phyloP scores from a whole-genome alignment of 2,329 filamentous ascomycete species.

The Nemania serpens region DNA sequence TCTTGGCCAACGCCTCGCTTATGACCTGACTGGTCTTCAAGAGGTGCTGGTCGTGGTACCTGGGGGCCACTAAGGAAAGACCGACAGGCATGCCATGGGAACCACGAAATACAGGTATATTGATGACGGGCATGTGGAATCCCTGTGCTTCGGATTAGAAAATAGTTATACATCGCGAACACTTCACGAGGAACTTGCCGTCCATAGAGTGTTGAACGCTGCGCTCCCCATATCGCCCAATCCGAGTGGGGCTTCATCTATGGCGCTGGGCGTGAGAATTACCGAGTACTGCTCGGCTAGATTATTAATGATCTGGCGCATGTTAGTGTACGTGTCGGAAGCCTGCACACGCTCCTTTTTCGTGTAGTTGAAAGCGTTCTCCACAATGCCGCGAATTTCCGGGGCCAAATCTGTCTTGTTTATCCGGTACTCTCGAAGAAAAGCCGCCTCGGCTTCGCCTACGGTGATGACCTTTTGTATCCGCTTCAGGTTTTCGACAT shows the following conservation, averaged over 20 bases:
- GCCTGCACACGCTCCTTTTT: background rate
- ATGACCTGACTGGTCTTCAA: background rate
- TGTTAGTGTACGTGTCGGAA: background rate
- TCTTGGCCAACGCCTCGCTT: background rate
- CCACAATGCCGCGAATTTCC: background rate
- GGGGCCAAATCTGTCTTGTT: background rate
- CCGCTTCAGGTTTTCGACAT: background rate
- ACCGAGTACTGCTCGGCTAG: conserved; percentile 2
- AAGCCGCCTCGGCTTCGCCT: background rate
- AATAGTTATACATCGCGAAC: background rate
- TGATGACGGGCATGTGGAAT: conserved; percentile 4
- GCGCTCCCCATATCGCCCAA: background rate
- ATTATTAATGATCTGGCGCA: background rate
- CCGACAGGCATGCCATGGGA: background rate
- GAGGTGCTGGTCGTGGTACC: conserved; percentile 6
- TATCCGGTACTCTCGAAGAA: background rate
- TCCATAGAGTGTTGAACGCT: conserved; percentile 2
- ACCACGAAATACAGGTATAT: conserved; percentile 1
- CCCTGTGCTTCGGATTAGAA: background rate
- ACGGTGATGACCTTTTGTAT: background rate
- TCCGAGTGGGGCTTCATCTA: conserved; percentile 6
- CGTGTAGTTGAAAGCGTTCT: background rate
- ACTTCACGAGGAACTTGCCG: background rate
- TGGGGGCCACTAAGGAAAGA: background rate
- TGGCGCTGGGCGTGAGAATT: conserved; percentile 1